Evolutionary conservation across 768 basidiomycete genomes (phyloP), one percentile per base, ranked within the genome.

Genomic region (Phlegmacium glaucopus): DNA sequence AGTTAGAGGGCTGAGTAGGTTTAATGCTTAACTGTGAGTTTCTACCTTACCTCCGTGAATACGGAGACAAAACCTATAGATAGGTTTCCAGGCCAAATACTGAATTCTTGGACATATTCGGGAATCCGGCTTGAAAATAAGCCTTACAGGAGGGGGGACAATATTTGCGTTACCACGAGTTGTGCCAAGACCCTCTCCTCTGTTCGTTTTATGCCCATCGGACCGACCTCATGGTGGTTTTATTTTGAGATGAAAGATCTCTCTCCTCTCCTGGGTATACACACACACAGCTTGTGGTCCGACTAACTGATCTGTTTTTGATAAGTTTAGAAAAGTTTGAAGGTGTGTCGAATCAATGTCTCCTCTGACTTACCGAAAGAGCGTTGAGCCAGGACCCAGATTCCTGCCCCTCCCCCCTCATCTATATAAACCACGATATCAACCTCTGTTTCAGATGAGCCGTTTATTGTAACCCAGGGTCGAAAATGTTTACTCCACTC

Each of bases 281-380:
- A n/a, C n/a, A 30, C 48, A 34, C 48, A 48, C 49, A 49, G 44
- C 50, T 49, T 44, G 54, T 51, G 35, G 50, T 47, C 52, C n/a
- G n/a, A n/a, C n/a, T 50, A 42, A 28, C 30, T 49, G 45, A 55
- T 52, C 48, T 51, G 42, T 53, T 47, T n/a, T 52, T 44, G 46
- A 49, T 39, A 32, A 44, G 37, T 39, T 16, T 16, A 12, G 35
- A 29, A 26, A n/a, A 32, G 39, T 38, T 48, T 49, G 41, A 47
- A 49, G 47, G 39, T 47, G 39, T 47, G 44, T 52, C 52, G 48
- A 54, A 54, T 52, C 45, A 51, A 50, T 58, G 52, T 44, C 55
- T 65, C 71, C 70, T 70, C 61, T 54, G 72, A 72, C 63, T 70
- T 69, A 58, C 73, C 73, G 72, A 69, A 65, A 62, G 55, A 41